phyloP scores from a whole-genome alignment of 305 asterid species.

The Salvia sclarea region DNA sequence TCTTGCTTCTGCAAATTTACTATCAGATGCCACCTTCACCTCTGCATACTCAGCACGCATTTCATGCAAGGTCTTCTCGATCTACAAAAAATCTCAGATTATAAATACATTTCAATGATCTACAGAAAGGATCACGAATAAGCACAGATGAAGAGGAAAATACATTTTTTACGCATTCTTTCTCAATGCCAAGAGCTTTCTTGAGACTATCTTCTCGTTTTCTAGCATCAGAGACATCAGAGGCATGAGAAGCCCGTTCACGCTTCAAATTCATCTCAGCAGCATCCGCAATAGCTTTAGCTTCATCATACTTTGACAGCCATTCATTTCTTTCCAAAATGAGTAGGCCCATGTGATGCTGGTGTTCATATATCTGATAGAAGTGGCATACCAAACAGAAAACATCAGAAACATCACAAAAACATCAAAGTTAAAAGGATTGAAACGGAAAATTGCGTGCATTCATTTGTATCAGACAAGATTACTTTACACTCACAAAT shows the following conservation, averaged over 20 bases:
- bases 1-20: slow-evolving; percentile 71
- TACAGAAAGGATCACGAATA: neutral
- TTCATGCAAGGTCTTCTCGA: slow-evolving; percentile 96
- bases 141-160: slow-evolving; percentile 12
- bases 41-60: slow-evolving; percentile 95
- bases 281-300: slow-evolving; percentile 59
- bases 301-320: slow-evolving; percentile 71
- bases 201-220: slow-evolving; percentile 79
- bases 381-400: neutral
- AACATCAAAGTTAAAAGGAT: slow-evolving; percentile 8
- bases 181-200: slow-evolving; percentile 90
- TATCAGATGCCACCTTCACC: slow-evolving; percentile 73
- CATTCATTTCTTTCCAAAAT: slow-evolving; percentile 84
- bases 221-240: slow-evolving; percentile 64
- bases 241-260: slow-evolving; percentile 63
- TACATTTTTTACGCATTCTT: slow-evolving; percentile 94
- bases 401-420: slow-evolving; percentile 5
- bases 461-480: neutral
- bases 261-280: slow-evolving; percentile 65
- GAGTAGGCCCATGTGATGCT: slow-evolving; percentile 96
- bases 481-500: neutral
- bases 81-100: slow-evolving; percentile 47
- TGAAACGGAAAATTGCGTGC: slow-evolving; percentile 12
- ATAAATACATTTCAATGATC: slow-evolving; percentile 21
- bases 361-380: slow-evolving; percentile 72